Base-by-base conservation (phyloP, 106 monocot genomes). In the Dendrobium nobile region DNA sequence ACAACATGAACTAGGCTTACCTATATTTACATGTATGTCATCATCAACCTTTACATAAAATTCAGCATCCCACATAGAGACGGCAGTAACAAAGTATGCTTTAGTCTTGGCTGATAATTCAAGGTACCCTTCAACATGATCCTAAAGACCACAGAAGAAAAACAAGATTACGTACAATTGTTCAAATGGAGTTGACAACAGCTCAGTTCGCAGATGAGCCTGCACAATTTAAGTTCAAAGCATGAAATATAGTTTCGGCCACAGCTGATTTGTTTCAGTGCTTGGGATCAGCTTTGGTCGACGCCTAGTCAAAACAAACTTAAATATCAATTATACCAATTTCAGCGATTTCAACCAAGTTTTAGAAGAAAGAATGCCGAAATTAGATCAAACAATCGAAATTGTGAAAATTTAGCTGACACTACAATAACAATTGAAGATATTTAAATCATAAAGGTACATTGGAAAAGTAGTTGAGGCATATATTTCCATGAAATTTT, bases 1-100 rank as follows among this genome's bases (percentile, higher is more conserved):
- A 61, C 0, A 8, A n/a, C n/a, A 37, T 1, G 33, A 48, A 13
- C 1, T 24, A 47, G 47, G 47, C 45, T 48, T 76, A 98, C 98
- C 98, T 83, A 98, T 95, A 86, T 98, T 98, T 84, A 98, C 95
- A 88, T 98, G 98, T 24, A 98, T 86, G 86, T 98, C 98, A 81
- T 98, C 98, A 86, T 98, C 98, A 56, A 98, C 92, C 72, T 98
- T 98, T 61, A 98, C 58, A 78, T 98, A 98, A 77, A 95, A 98
- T 26, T 95, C 95, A 58, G 98, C 98, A 91, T 98, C 94, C 98
- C 98, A 98, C 84, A 88, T 58, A 77, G 94, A 82, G 3, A 92
- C 88, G 72, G 98, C 98, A 40, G 98, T 92, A 73, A 89, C 92
- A 79, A 98, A 98, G 79, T 91, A 98, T 86, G 80, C 81, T 83